Conservation (phyloP, 106 monocot species). For the Acorus calamus region DNA sequence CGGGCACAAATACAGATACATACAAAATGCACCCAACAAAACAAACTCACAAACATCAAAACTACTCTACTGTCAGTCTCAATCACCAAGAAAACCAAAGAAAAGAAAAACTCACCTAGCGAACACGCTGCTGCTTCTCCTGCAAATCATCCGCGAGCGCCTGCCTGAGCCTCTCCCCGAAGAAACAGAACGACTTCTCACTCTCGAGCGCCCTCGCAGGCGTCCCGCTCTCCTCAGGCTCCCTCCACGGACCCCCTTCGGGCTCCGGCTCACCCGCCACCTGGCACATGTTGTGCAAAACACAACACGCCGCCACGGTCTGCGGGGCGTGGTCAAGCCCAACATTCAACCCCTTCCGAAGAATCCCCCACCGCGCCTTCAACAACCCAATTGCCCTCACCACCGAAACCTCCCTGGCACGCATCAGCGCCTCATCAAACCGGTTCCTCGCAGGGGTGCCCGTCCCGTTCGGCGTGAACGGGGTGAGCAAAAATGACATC, state of each 20-base stretch:
- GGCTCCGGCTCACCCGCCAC: slow-evolving; percentile 45
- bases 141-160: slow-evolving; percentile 47
- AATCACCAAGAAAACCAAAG: too few relatives aligned
- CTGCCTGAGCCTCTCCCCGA: slow-evolving; percentile 40
- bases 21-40: too few relatives aligned
- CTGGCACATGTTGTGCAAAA: slow-evolving; percentile 49
- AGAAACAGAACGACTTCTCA: slow-evolving; percentile 31
- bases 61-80: too few relatives aligned
- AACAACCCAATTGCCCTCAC: slow-evolving; percentile 33
- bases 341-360: slow-evolving; percentile 6
- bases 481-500: slow-evolving; percentile 45
- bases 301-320: slow-evolving; percentile 17
- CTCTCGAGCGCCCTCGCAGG: slow-evolving; percentile 19
- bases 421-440: not conserved
- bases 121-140: slow-evolving; percentile 17
- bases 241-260: slow-evolving; percentile 47
- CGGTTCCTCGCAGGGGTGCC: slow-evolving; percentile 17
- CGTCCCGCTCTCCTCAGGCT: slow-evolving; percentile 43
- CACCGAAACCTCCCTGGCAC: slow-evolving; percentile 30
- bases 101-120: too few relatives aligned
- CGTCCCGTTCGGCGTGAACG: slow-evolving; percentile 22
- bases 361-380: slow-evolving; percentile 28
- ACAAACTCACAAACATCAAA: too few relatives aligned
- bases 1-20: too few relatives aligned
- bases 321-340: not conserved